These are phyloP conservation scores for Beta corolliflora DNA, from an alignment of 179 eudicot genomes.

Conservation along the genomic window DNA sequence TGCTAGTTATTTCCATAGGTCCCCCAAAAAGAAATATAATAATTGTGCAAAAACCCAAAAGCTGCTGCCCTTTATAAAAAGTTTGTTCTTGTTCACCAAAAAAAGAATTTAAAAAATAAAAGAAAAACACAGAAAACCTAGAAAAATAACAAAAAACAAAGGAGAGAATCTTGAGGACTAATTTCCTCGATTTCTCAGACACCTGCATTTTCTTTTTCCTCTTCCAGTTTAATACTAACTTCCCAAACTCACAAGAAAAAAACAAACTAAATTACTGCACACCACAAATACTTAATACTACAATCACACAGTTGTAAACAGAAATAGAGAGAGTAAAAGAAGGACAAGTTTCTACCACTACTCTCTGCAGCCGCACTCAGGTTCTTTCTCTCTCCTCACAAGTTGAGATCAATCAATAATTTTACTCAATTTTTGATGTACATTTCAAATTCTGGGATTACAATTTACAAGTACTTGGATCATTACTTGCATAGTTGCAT, in stretches of 20 bases:
- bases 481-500: background rate
- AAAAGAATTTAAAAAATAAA: too few relatives aligned
- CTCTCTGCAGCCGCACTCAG: constrained; percentile 10
- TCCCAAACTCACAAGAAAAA: background rate
- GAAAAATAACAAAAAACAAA: background rate
- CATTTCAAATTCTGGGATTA: background rate
- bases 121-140: background rate
- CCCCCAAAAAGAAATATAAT: background rate
- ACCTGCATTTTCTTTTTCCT: background rate
- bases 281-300: background rate
- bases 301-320: constrained; percentile 13
- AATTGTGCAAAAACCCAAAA: background rate
- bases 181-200: constrained; percentile 30
- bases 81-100: constrained; percentile 10
- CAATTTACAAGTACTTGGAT: background rate
- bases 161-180: background rate
- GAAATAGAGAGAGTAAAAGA: background rate
- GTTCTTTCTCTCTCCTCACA: constrained; percentile 5
- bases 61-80: background rate
- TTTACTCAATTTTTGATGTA: background rate
- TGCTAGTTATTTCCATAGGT: background rate
- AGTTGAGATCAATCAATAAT: background rate
- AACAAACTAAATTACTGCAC: background rate
- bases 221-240: background rate
- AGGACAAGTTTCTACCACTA: constrained; percentile 1